A percentile compares a stretch with the other conserved stretches of the same genome.
phyloP scores from a whole-genome alignment of 208 protist species.

The Crithidia mellificae region DNA sequence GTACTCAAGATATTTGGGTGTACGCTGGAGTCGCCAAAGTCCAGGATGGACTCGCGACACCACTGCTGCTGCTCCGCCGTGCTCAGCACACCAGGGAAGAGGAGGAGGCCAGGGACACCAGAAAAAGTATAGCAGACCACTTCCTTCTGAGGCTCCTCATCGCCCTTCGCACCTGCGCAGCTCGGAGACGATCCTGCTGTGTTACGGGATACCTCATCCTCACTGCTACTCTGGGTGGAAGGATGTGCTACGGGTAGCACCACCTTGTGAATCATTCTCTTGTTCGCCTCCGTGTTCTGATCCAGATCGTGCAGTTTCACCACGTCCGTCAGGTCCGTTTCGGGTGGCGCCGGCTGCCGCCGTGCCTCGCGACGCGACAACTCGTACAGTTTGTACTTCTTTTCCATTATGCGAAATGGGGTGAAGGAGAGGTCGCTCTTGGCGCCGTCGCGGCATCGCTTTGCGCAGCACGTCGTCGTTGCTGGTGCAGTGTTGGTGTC shows the following conservation, averaged over 20 bases:
- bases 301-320: conserved; percentile 57
- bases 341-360: conserved; percentile 27
- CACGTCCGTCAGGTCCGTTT: conserved; percentile 59
- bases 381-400: conserved; percentile 75
- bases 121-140: conserved; percentile 71
- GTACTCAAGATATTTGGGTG: conserved; percentile 88
- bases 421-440: conserved; percentile 32
- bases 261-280: conserved; percentile 38
- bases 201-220: neutral
- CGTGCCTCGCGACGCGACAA: conserved; percentile 44
- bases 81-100: conserved; percentile 63
- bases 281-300: conserved; percentile 62
- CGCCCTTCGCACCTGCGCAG: neutral
- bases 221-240: too few relatives aligned
- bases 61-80: conserved; percentile 53
- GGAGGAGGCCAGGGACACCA: conserved; percentile 65
- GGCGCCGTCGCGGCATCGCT: conserved; percentile 18
- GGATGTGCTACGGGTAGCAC: conserved; percentile 16
- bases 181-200: neutral
- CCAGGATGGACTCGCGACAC: conserved; percentile 60
- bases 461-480: conserved; percentile 7
- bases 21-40: conserved; percentile 55
- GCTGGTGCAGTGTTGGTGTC: too few relatives aligned
- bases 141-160: neutral
- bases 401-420: conserved; percentile 57